Evolutionary conservation across 495 filamentous ascomycete species (phyloP).

Genomic region (Pseudomonodictys pantanalensis): DNA sequence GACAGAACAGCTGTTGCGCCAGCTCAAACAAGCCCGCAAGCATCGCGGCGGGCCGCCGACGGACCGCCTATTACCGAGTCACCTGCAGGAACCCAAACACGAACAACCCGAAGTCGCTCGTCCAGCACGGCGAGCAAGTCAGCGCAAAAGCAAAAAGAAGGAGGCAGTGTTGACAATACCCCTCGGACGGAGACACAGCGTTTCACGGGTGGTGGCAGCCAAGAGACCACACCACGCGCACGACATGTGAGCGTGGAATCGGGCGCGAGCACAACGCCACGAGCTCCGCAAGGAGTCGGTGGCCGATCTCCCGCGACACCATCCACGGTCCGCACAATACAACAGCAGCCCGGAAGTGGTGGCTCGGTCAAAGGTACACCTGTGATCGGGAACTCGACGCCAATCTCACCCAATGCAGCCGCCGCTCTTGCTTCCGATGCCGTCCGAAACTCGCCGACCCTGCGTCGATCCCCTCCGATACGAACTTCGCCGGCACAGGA

Average conservation of each 20-base stretch:
- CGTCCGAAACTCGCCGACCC: conserved; percentile 13
- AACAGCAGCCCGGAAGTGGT: conserved; percentile 26
- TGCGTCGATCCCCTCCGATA: conserved; percentile 24
- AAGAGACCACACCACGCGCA: conserved; percentile 33
- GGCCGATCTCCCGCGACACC: conserved; percentile 31
- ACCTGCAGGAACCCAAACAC: conserved; percentile 3
- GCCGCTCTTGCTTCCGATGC: conserved; percentile 20
- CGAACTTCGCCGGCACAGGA: conserved; percentile 18
- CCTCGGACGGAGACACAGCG: conserved; percentile 16
- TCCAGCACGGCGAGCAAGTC: conserved; percentile 10
- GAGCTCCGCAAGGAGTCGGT: conserved; percentile 24
- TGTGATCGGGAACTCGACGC: conserved; percentile 15
- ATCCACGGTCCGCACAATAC: conserved; percentile 25
- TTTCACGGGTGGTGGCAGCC: conserved; percentile 28
- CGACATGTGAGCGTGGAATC: conserved; percentile 24
- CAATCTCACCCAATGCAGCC: conserved; percentile 22
- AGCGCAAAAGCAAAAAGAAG: neutral
- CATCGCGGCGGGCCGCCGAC: conserved; percentile 13
- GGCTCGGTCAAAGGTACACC: conserved; percentile 25
- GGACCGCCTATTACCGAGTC: conserved; percentile 20
- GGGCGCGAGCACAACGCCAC: conserved; percentile 29
- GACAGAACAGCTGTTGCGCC: conserved; percentile 1
- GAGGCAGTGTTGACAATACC: conserved; percentile 19
- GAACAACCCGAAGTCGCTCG: conserved; percentile 15
- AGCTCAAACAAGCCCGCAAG: conserved; percentile 5